phyloP scores from a whole-genome alignment of 345 rosid genomes.

The Arabis alpina region DNA sequence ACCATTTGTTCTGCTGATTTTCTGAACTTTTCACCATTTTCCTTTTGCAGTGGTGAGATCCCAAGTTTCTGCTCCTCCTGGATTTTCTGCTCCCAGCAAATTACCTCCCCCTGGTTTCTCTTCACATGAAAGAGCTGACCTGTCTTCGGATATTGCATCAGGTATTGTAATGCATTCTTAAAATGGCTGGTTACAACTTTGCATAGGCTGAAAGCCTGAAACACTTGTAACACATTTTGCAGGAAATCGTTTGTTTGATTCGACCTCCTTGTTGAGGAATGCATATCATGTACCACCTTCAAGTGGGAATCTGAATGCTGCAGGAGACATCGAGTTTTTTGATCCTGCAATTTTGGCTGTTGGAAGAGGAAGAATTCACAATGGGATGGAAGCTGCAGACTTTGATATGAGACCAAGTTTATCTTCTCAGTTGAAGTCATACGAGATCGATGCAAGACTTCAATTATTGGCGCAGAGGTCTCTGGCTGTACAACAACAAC shows the following conservation, averaged over 20 bases:
- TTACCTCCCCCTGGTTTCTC: conserved; percentile 96
- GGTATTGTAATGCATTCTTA: conserved; percentile 49
- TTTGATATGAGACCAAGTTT: conserved; percentile 62
- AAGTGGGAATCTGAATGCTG: conserved; percentile 47
- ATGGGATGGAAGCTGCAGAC: conserved; percentile 56
- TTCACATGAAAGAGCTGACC: conserved; percentile 62
- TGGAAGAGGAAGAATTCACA: conserved; percentile 74
- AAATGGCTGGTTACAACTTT: not conserved
- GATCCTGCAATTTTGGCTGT: conserved; percentile 97
- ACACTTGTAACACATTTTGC: conserved; percentile 12
- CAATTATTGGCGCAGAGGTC: conserved; percentile 74
- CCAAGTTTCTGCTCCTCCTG: conserved; percentile 86
- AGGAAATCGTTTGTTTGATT: conserved; percentile 63
- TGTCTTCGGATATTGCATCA: conserved; percentile 50
- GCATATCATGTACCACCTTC: conserved; percentile 49
- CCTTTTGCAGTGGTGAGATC: conserved; percentile 48
- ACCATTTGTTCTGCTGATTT: not conserved
- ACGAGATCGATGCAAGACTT: conserved; percentile 68
- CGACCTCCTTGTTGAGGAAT: conserved; percentile 58
- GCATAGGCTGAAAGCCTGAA: conserved; percentile 18
- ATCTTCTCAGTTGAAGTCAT: conserved; percentile 52
- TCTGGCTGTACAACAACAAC: conserved; percentile 61
- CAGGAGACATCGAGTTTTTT: conserved; percentile 76
- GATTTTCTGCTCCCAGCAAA: conserved; percentile 78
- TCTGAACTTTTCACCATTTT: not conserved